Percentiles rank a stretch among this genome's conserved stretches.
Conservation (phyloP, 371 early-diverging fungal genomes). For the Syncephalis fuscata region DNA sequence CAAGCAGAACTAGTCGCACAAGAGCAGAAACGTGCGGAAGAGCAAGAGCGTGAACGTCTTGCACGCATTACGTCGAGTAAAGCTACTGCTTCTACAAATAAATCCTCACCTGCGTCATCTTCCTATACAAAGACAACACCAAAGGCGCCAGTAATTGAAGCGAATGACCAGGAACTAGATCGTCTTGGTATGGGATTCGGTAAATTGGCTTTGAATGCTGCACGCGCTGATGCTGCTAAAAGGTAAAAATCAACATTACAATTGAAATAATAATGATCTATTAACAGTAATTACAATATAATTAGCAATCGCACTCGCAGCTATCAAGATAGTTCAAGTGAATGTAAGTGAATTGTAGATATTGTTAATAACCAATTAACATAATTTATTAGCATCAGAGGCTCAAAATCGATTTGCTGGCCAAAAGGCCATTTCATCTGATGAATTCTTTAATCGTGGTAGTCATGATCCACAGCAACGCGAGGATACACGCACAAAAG, state of each 20-base stretch:
- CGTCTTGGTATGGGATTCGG: slow-evolving; percentile 73
- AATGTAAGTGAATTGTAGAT: background rate
- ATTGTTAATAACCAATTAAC: background rate
- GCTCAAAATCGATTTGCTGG: slow-evolving; percentile 51
- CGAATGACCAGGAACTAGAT: slow-evolving; percentile 29
- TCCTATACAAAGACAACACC: slow-evolving; percentile 7
- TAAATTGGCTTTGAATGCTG: slow-evolving; percentile 48
- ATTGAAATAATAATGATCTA: background rate
- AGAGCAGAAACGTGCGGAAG: slow-evolving; percentile 11
- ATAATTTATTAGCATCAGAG: slow-evolving; percentile 10
- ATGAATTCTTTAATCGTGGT: slow-evolving; percentile 78
- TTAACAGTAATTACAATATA: background rate
- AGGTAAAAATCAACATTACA: background rate
- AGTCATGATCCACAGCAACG: slow-evolving; percentile 40
- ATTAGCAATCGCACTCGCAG: background rate
- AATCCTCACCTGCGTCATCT: slow-evolving; percentile 13
- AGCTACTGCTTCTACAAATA: slow-evolving; percentile 9
- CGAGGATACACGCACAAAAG: slow-evolving; percentile 38
- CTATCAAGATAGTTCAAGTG: background rate
- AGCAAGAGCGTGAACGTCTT: slow-evolving; percentile 8
- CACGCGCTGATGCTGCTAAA: slow-evolving; percentile 5
- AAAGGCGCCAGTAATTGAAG: slow-evolving; percentile 2
- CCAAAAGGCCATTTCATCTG: slow-evolving; percentile 71
- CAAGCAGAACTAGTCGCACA: slow-evolving; percentile 12
- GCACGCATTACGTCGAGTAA: slow-evolving; percentile 9